Evolutionary conservation across 2,329 filamentous ascomycete genomes (phyloP), one percentile per base, ranked within the genome.

Genomic region (Phialemoniopsis sp.): DNA sequence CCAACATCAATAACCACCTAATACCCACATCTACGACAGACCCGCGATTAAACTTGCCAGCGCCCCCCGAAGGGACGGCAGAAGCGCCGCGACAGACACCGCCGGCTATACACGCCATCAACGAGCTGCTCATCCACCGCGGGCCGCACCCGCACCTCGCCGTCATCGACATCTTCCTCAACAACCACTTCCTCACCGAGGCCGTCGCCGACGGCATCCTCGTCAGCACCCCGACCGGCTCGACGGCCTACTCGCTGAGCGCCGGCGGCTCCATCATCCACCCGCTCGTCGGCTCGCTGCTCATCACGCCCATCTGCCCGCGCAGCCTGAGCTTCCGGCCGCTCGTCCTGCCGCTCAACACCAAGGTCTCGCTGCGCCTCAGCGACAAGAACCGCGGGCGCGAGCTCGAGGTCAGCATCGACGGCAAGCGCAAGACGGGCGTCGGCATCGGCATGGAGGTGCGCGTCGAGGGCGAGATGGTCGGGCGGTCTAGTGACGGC

Each of bases 201-300:
- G 91, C 89, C 1, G 90, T 95, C 12, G 91, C 90, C 2, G 93
- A 98, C 59, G 93, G 93, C 37, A 94, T 98, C 61, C 85, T 97
- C 33, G 82, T 97, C 42, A 89, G 86, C 46, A 96, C 91, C 0
- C 93, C 93, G 0, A 98, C 93, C 0, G 93, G 93, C 3, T 94
- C 87, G 31, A 98, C 93, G 1, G 93, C 93, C 1, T 98, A 98
- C 67, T 93, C 86, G 43, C 74, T 98, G n/a, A 93, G 86, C 48
- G 87, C 85, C 3, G 93, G 93, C 4, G 93, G 93, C 1, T 87
- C 85, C 51, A 97, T 98, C 50, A 87, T 97, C 31, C 93, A 98
- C 59, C 93, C 93, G 0, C 75, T 96, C 3, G 91, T 97, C 3
- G 85, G 87, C 29, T 88, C 87, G 2, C 74, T 97, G 13, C 78